Conservation (phyloP, 306 rosid genomes). For the Coriaria nepalensis region DNA sequence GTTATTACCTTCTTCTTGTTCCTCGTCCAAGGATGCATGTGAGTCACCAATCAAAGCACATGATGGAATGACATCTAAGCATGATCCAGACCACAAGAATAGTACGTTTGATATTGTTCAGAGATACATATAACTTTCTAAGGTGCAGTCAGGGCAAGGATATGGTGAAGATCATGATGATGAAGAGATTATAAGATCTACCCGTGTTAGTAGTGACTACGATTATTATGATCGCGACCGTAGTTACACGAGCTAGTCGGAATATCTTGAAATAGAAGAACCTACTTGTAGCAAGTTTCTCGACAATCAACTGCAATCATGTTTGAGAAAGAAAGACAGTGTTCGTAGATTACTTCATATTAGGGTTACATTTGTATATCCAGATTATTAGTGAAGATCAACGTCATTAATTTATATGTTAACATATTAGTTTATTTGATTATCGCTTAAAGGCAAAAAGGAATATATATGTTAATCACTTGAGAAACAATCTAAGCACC, state of each 20-base stretch:
- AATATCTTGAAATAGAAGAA: background rate
- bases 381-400: background rate
- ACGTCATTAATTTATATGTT: too few species aligned
- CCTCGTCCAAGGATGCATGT: background rate
- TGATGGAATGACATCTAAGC: slow-evolving; percentile 24
- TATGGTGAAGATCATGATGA: background rate
- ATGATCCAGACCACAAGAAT: slow-evolving; percentile 1
- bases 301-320: slow-evolving; percentile 21
- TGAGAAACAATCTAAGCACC: too few species aligned
- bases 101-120: too few species aligned
- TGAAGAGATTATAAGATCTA: too few species aligned
- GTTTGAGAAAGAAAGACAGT: slow-evolving; percentile 34
- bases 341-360: slow-evolving; percentile 19
- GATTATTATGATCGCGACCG: background rate
- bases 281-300: background rate
- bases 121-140: background rate
- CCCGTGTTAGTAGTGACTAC: too few species aligned
- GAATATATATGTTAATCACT: too few species aligned
- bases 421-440: too few species aligned
- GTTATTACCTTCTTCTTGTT: slow-evolving; percentile 1
- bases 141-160: background rate
- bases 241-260: background rate
- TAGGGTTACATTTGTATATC: slow-evolving; percentile 23
- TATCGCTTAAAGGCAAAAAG: too few species aligned
- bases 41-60: background rate